Percentiles rank a stretch among this genome's conserved stretches.
Conservation (phyloP, 495 filamentous ascomycete genomes). For the Tuber aestivum region DNA sequence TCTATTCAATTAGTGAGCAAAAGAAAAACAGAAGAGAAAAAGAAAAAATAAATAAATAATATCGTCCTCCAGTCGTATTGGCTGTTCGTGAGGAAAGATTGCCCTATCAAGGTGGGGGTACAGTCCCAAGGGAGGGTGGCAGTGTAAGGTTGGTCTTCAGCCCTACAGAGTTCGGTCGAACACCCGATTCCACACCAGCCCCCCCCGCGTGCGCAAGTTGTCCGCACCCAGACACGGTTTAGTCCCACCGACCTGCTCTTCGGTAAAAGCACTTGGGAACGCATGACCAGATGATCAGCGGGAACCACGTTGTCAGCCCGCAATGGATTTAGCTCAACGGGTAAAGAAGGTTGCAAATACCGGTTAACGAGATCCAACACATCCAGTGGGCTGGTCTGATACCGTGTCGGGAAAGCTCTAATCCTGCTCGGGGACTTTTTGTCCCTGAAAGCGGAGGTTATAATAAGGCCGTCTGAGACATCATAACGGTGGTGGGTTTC, state of each 20-base stretch:
- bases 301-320: too few species aligned
- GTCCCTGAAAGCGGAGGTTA: not conserved
- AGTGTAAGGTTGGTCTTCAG: not conserved
- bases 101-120: not conserved
- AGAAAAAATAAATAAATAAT: not conserved
- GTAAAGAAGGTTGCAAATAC: not conserved
- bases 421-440: not conserved
- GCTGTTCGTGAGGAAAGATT: not conserved
- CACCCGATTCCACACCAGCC: not conserved
- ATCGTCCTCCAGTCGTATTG: not conserved
- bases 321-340: not conserved
- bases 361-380: not conserved
- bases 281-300: too few species aligned
- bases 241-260: not conserved
- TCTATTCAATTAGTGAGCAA: not conserved
- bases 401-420: not conserved
- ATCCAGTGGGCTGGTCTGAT: not conserved
- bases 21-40: not conserved
- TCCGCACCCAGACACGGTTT: not conserved
- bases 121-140: not conserved
- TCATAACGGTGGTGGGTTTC: not conserved
- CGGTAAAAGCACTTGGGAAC: not conserved
- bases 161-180: not conserved
- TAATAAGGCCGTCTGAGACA: not conserved
- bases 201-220: not conserved